Base-by-base conservation (phyloP, 805 yeast species). In the Yamadazyma endophytica region DNA sequence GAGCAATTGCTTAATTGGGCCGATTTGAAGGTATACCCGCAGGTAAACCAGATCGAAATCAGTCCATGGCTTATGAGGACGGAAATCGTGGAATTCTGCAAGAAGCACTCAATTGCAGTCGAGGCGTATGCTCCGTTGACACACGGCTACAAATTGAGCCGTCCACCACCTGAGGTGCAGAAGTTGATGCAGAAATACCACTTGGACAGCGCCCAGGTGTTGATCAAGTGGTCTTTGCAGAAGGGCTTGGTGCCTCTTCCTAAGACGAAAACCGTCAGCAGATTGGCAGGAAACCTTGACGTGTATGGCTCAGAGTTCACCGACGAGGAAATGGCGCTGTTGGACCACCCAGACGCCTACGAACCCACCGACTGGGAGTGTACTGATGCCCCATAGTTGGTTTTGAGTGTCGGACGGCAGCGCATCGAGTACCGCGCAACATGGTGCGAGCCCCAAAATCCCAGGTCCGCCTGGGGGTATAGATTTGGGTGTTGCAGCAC, bases 281-380 rank as follows among this genome's bases (percentile, higher is more conserved):
- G 65, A 28, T 42, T 58, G 21, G 28, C 33, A 17, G 40, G 43
- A 11, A 58, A 58, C 23, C 28, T 58, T 9, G 43, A 43, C 21
- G 50, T 57, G 2, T 37, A 43, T 23, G 50, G 40, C 20, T 56
- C 56, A 39, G 53, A 49, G 21, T 43, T 58, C 29, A 52, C 55
- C 5, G 23, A 23, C 1, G 52, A 48, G 13, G 64, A 58, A 26
- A 40, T 56, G 7, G 33, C 22, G 5, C 31, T 28, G 5, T 42
- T 58, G 15, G 54, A 47, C 28, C 60, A 56, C 33, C 64, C 64
- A 2, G 46, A 46, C 3, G 75, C 73, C 1, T 77, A 81, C 42
- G 85, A 79, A 38, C 85, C 86, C 8, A 78, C 86, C 1, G 87
- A 79, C 45, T 81, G 87, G 87, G 87, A 80, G 47, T 78, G 82